Percentiles rank a stretch among this genome's conserved stretches.
phyloP scores from a whole-genome alignment of 169 alveolate species.

The Cryptosporidium bovis region DNA sequence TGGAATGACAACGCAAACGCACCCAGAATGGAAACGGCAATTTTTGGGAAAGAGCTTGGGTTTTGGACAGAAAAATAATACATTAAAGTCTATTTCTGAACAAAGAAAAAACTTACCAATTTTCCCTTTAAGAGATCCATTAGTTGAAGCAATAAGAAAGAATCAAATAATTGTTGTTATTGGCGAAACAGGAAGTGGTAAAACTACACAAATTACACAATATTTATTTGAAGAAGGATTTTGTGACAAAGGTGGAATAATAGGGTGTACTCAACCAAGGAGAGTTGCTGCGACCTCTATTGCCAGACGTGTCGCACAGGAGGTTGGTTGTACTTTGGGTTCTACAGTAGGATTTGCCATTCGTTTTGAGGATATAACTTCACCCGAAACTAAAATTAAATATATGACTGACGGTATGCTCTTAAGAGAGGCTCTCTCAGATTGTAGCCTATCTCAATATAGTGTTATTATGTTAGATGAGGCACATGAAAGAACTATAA shows the following conservation, averaged over 20 bases:
- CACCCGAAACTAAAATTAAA: slow-evolving; percentile 96
- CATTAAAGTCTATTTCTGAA: slow-evolving; percentile 85
- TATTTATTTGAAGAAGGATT: slow-evolving; percentile 94
- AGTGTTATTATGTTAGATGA: slow-evolving; percentile 98
- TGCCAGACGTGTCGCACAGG: slow-evolving; percentile 98
- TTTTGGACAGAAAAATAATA: slow-evolving; percentile 80
- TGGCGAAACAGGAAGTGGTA: slow-evolving; percentile 99
- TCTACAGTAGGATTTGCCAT: slow-evolving; percentile 96
- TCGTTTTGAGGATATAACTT: slow-evolving; percentile 97
- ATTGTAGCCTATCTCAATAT: slow-evolving; percentile 89
- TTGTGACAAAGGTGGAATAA: slow-evolving; percentile 87
- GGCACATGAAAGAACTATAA: slow-evolving; percentile 99
- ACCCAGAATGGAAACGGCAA: slow-evolving; percentile 92
- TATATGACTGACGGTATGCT: slow-evolving; percentile 99
- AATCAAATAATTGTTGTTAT: slow-evolving; percentile 95
- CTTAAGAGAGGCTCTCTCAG: slow-evolving; percentile 95
- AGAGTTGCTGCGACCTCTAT: slow-evolving; percentile 98
- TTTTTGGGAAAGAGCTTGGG: slow-evolving; percentile 83
- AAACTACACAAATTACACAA: slow-evolving; percentile 97
- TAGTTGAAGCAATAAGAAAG: slow-evolving; percentile 90
- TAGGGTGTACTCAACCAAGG: slow-evolving; percentile 99
- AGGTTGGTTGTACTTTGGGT: slow-evolving; percentile 97
- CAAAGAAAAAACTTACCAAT: slow-evolving; percentile 97
- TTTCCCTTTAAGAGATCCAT: slow-evolving; percentile 89
- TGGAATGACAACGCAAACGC: slow-evolving; percentile 80